Percentiles rank a stretch among this genome's conserved stretches.
These are phyloP conservation scores for Exophiala viscosa DNA, from an alignment of 2,329 filamentous ascomycete species.

Conservation along the genomic window DNA sequence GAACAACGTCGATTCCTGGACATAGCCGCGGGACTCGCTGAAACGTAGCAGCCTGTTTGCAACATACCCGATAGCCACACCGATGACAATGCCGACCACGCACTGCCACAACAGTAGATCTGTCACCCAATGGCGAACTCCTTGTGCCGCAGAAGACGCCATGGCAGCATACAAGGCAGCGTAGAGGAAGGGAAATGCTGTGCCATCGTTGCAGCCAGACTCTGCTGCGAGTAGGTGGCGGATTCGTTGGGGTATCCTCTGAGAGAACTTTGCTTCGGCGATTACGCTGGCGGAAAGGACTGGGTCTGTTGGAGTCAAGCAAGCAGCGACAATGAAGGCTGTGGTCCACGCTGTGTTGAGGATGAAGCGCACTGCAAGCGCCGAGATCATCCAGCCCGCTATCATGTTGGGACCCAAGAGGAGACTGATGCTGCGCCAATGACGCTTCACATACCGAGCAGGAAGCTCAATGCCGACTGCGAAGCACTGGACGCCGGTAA, in stretches of 20 bases:
- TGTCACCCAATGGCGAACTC: slow-evolving; percentile 51
- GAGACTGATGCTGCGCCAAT: slow-evolving; percentile 51
- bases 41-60: slow-evolving; percentile 50
- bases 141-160: slow-evolving; percentile 35
- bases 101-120: slow-evolving; percentile 57
- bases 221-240: slow-evolving; percentile 53
- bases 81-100: slow-evolving; percentile 45
- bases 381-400: slow-evolving; percentile 59
- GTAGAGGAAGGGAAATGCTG: slow-evolving; percentile 56
- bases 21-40: slow-evolving; percentile 43
- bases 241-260: slow-evolving; percentile 49
- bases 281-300: slow-evolving; percentile 54
- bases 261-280: slow-evolving; percentile 52
- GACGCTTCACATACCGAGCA: slow-evolving; percentile 59
- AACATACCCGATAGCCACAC: slow-evolving; percentile 45
- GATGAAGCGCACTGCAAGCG: slow-evolving; percentile 45
- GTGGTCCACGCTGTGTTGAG: slow-evolving; percentile 46
- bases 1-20: slow-evolving; percentile 49
- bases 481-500: slow-evolving; percentile 88
- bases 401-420: slow-evolving; percentile 53
- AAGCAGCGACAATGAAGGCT: slow-evolving; percentile 52
- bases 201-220: slow-evolving; percentile 53
- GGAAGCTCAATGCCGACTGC: slow-evolving; percentile 87
- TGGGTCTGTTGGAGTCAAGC: slow-evolving; percentile 56
- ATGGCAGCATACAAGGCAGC: slow-evolving; percentile 48